Evolutionary conservation across 805 yeast species (phyloP), one percentile per base, ranked within the genome.

Genomic region (Wickerhamomyces tratensis): DNA sequence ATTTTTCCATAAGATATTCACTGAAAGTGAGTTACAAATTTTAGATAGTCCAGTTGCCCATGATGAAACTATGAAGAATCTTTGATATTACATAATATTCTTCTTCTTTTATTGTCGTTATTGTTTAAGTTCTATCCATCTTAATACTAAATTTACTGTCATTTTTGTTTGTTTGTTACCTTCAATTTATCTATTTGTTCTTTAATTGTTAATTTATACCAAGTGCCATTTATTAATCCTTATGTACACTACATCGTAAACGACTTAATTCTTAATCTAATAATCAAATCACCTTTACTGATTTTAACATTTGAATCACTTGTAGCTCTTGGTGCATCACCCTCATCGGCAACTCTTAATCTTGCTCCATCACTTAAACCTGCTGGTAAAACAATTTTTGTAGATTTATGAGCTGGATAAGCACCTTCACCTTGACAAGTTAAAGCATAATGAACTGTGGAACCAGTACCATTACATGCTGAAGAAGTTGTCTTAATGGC

Each of bases 381-480:
- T 33, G 86, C 74, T 7, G 98, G 99, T 46, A 93, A 68, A 43
- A 86, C 91, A 25, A 93, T 79, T 27, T 76, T 79, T 7, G 93
- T 83, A 14, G 77, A 68, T 57, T 86, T 85, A 3, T 72, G 67
- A 12, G 71, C 68, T 44, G 79, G 79, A 35, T 71, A 71, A 6
- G 86, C 95, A 45, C 98, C 99, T 46, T 84, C 81, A 41, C 98
- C 97, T 50, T 81, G 89, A 65, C 99, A 93, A 1, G 79, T 60
- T 1, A 58, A 54, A 58, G 85, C 73, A 39, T 79, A 71, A 54
- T 91, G 97, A 20, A 88, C 83, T 14, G 82, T 78, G 33, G 89
- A 82, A 5, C 99, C 99, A 0, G 95, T 77, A 44, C 99, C 99
- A 43, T 87, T 86, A 69, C 99, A 93, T 4, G 86, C 65, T 1